A percentile compares a stretch with the other conserved stretches of the same genome.
Evolutionary conservation across 495 filamentous ascomycete genomes (phyloP).

Genomic region (Penicillium ucsense): DNA sequence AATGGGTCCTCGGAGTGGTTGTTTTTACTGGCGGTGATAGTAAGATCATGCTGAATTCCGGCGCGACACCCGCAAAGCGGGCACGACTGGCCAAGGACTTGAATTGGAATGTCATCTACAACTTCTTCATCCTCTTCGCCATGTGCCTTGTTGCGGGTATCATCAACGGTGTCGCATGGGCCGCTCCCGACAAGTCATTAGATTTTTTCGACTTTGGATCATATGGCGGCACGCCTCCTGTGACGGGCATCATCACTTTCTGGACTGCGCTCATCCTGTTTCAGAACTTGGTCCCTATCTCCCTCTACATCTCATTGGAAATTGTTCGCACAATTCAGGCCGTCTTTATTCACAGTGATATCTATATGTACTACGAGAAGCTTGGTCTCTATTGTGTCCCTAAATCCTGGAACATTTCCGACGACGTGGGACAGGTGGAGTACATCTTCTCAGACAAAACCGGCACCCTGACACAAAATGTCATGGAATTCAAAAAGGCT

Average conservation of each 20-base stretch:
- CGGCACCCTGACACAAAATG: conserved; percentile 94
- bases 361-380: conserved; percentile 91
- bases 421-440: conserved; percentile 97
- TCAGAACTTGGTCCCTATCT: conserved; percentile 98
- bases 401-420: conserved; percentile 98
- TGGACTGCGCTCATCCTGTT: conserved; percentile 91
- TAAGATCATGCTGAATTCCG: conserved; percentile 99
- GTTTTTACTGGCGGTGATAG: conserved; percentile 95
- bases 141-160: conserved; percentile 87
- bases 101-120: conserved; percentile 97
- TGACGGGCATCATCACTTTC: conserved; percentile 92
- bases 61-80: conserved; percentile 92
- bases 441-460: conserved; percentile 99
- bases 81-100: conserved; percentile 82
- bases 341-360: conserved; percentile 94
- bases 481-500: conserved; percentile 99
- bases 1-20: conserved; percentile 94
- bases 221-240: conserved; percentile 62
- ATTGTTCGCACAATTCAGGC: conserved; percentile 90
- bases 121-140: conserved; percentile 80
- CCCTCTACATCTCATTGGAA: conserved; percentile 94
- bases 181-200: conserved; percentile 58
- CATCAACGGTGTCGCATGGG: conserved; percentile 77
- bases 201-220: conserved; percentile 81
- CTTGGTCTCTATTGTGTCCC: conserved; percentile 91